Evolutionary conservation across 225 moss, liverwort and hornwort genomes (phyloP).

Genomic region (Marchantia polymorpha): DNA sequence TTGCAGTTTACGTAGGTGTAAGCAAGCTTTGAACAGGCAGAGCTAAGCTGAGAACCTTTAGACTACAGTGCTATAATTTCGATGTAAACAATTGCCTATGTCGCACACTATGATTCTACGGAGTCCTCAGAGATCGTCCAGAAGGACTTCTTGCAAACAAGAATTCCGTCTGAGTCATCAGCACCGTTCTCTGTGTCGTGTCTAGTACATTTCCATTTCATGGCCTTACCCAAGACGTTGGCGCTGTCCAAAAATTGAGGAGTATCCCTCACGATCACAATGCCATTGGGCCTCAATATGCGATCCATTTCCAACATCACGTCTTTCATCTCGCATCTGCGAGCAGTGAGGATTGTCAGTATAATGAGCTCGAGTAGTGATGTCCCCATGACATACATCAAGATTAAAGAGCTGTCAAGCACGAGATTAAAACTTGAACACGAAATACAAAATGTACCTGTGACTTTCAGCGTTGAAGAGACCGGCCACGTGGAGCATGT

Average conservation of each 20-base stretch:
- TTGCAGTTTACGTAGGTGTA: slow-evolving; percentile 8
- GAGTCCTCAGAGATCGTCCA: slow-evolving; percentile 48
- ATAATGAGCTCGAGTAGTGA: neutral
- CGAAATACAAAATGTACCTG: slow-evolving; percentile 44
- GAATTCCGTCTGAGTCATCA: slow-evolving; percentile 58
- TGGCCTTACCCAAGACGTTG: slow-evolving; percentile 62
- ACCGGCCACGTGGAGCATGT: slow-evolving; percentile 62
- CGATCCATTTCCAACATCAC: slow-evolving; percentile 91
- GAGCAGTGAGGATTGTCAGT: neutral
- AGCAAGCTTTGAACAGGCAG: slow-evolving; percentile 11
- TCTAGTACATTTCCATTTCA: slow-evolving; percentile 76
- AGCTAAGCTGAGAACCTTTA: slow-evolving; percentile 3
- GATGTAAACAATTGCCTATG: neutral
- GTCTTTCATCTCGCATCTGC: slow-evolving; percentile 91
- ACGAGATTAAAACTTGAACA: no score
- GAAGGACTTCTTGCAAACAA: slow-evolving; percentile 69
- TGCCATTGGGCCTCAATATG: slow-evolving; percentile 72
- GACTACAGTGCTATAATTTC: slow-evolving; percentile 13
- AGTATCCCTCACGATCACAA: slow-evolving; percentile 70
- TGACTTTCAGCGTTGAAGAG: slow-evolving; percentile 72
- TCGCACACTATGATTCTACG: slow-evolving; percentile 10
- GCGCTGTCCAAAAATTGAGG: slow-evolving; percentile 66
- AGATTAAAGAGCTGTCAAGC: no score
- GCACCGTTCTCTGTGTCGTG: slow-evolving; percentile 82
- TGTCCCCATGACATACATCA: neutral